Evolutionary conservation across 371 early-diverging fungal genomes (phyloP), one percentile per base, ranked within the genome.

Genomic region (Polyrhizophydium stewartii): DNA sequence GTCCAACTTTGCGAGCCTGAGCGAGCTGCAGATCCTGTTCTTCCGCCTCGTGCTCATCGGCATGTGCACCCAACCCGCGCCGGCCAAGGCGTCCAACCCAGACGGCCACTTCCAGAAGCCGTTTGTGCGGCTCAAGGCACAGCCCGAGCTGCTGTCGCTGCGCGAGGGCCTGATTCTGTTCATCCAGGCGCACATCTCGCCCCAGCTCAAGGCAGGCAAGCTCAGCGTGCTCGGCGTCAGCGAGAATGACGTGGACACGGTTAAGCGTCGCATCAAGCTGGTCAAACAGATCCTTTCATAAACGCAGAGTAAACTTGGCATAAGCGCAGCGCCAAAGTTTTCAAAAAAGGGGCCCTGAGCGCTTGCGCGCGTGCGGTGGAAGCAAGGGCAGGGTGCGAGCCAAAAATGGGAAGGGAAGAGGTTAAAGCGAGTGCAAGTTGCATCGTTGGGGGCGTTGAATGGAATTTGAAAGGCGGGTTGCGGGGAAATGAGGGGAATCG

Each of bases 161-260:
- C 46, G 68, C 22, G 72, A 75, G 47, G 76, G 76, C 19, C 61
- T 75, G 24, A 52, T 43, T 25, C 69, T 75, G 35, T 72, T 72
- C 57, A 46, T 75, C 55, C 32, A 61, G 45, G 62, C 61, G 33
- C 64, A 70, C 35, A 61, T 70, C 12, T 52, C 59, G 51, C 59
- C 58, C 56, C 35, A 52, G 31, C 28, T 47, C 25, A 47, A 47
- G 22, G 22, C 49, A 3, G 49, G 49, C 3, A 3, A 47, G 49
- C 3, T 47, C 22, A 3, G 3, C 16, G 3, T 28, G 28, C 28
- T 47, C 10, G 49, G 49, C 22, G 16, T 47, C 49, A 47, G 16
- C 3, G 49, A 47, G 7, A 3, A 47, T 3, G 49, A 47, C 28
- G 49, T 28, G 3, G 49, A 28, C 22, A 3, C 16, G 49, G 3